Evolutionary conservation across 495 filamentous ascomycete genomes (phyloP).

Genomic region (Hypoxylon rickii): DNA sequence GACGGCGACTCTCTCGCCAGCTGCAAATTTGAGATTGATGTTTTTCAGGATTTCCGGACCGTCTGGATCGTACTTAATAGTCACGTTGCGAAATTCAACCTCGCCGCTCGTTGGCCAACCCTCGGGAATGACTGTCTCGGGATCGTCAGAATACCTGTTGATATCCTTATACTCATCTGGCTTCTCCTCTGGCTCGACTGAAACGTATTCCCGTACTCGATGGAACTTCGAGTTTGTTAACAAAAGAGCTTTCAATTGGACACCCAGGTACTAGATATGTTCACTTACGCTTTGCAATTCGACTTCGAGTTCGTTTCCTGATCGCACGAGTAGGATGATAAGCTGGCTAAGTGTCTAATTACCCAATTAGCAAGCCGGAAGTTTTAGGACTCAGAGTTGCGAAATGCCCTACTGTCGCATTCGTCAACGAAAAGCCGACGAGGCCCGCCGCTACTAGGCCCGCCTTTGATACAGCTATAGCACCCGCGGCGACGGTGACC

Average conservation of each 20-base stretch:
- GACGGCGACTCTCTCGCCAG: slow-evolving; percentile 60
- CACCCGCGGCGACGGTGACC: slow-evolving; percentile 50
- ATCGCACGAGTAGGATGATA: slow-evolving; percentile 50
- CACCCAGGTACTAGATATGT: too few relatives aligned
- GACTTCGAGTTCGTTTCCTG: slow-evolving; percentile 55
- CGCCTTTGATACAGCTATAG: slow-evolving; percentile 50
- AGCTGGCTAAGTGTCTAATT: slow-evolving; percentile 46
- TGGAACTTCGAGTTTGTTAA: slow-evolving; percentile 41
- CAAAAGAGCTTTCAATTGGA: too few relatives aligned
- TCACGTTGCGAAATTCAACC: slow-evolving; percentile 55
- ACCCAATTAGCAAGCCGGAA: slow-evolving; percentile 5
- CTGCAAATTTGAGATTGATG: slow-evolving; percentile 53
- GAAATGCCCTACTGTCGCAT: slow-evolving; percentile 44
- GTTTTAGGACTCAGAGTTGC: background rate
- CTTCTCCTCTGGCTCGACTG: slow-evolving; percentile 52
- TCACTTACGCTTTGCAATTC: slow-evolving; percentile 51
- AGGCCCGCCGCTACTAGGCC: slow-evolving; percentile 49
- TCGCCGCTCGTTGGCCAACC: slow-evolving; percentile 54
- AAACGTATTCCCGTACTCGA: slow-evolving; percentile 53
- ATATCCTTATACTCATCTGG: slow-evolving; percentile 28
- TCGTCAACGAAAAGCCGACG: slow-evolving; percentile 55
- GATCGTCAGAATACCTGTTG: slow-evolving; percentile 34
- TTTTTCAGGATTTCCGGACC: slow-evolving; percentile 56
- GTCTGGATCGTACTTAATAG: slow-evolving; percentile 52
- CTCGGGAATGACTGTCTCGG: slow-evolving; percentile 38